A percentile compares a stretch with the other conserved stretches of the same genome.
Conservation (phyloP, 192 early-diverging fungal genomes). For the Podila epigama region DNA sequence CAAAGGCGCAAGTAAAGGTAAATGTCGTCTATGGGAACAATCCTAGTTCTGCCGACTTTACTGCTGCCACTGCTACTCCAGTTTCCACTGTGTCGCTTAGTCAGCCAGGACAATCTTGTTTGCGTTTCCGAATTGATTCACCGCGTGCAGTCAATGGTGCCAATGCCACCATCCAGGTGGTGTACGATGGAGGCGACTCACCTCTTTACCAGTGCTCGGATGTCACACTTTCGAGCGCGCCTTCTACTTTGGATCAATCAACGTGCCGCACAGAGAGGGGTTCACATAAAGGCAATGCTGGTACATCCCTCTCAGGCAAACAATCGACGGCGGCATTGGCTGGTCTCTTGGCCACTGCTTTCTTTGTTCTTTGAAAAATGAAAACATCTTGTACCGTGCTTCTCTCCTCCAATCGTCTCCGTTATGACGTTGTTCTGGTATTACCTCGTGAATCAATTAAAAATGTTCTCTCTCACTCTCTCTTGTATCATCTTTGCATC, state of each 20-base stretch:
- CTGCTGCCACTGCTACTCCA: constrained; percentile 21
- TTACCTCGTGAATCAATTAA: too few relatives aligned
- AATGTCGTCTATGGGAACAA: constrained; percentile 48
- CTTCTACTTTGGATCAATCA: constrained; percentile 19
- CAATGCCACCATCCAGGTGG: constrained; percentile 62
- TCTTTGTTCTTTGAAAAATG: background rate
- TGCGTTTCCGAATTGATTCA: constrained; percentile 52
- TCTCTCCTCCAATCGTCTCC: background rate
- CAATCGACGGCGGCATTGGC: background rate
- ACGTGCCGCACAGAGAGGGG: constrained; percentile 16
- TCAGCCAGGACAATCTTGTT: constrained; percentile 50
- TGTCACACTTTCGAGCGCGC: constrained; percentile 18
- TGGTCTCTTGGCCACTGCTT: background rate
- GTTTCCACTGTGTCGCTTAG: constrained; percentile 13
- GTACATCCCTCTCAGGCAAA: background rate
- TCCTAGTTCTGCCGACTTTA: constrained; percentile 53
- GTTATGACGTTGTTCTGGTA: too few relatives aligned
- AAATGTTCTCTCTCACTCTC: background rate
- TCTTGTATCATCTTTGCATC: too few relatives aligned
- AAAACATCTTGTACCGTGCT: background rate
- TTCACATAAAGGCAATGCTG: background rate
- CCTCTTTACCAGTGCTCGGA: constrained; percentile 54
- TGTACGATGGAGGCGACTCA: constrained; percentile 59
- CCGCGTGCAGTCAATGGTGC: constrained; percentile 50
- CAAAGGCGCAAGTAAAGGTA: constrained; percentile 47